phyloP scores from a whole-genome alignment of 1,284 basidiomycete genomes.

The Athelia psychrophila region DNA sequence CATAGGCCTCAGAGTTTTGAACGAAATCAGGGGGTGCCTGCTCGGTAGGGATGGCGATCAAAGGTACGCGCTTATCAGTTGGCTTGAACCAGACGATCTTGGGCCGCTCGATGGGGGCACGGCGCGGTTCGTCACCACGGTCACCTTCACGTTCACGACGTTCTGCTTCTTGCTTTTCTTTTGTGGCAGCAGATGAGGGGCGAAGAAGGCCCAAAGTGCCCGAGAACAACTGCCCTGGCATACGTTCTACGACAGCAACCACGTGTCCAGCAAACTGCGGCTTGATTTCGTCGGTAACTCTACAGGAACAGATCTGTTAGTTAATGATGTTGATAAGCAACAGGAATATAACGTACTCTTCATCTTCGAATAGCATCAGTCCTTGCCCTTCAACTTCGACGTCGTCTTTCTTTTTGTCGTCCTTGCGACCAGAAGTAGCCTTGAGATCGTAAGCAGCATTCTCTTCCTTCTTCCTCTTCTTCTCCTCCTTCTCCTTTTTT shows the following conservation, averaged over 20 bases:
- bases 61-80: constrained; percentile 97
- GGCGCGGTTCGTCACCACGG: constrained; percentile 76
- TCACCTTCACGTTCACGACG: constrained; percentile 95
- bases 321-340: constrained; percentile 6
- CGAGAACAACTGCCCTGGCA: constrained; percentile 98
- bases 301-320: constrained; percentile 31
- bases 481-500: constrained; percentile 99
- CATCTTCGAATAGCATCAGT: constrained; percentile 94
- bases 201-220: constrained; percentile 95
- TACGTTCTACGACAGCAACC: constrained; percentile 96
- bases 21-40: constrained; percentile 97
- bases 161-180: constrained; percentile 99
- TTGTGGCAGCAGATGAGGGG: constrained; percentile 96
- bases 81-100: constrained; percentile 99
- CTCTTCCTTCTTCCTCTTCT: constrained; percentile 99
- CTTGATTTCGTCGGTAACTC: constrained; percentile 95
- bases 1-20: constrained; percentile 89
- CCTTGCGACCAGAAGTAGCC: constrained; percentile 75
- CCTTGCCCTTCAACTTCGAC: constrained; percentile 99
- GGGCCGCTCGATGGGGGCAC: constrained; percentile 80
- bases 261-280: constrained; percentile 97
- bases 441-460: constrained; percentile 89
- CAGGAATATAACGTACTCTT: constrained; percentile 62
- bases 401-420: constrained; percentile 99
- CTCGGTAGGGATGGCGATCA: constrained; percentile 99